Evolutionary conservation across 2,329 filamentous ascomycete genomes (phyloP), one percentile per base, ranked within the genome.

Genomic region (Coniella vitis): DNA sequence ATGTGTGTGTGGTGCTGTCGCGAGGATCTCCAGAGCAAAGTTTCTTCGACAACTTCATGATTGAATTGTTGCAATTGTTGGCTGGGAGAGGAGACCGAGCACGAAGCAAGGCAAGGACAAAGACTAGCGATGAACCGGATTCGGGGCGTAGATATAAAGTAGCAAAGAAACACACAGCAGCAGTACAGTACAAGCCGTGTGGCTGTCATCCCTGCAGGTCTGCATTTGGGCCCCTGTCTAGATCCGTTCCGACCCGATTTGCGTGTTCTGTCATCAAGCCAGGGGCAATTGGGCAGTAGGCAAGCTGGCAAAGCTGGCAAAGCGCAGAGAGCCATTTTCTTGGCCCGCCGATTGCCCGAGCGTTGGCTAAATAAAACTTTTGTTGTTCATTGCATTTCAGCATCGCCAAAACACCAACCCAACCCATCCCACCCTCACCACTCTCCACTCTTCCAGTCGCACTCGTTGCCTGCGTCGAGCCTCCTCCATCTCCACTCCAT

Each of bases 401-500:
- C 36, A 34, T 47, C 44, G 34, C 37, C 37, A 40, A 29, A n/a
- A 5, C 25, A 5, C 25, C 25, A 29, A 29, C 25, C 25, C 25
- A n/a, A 10, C 25, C 25, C 5, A 29, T 10, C 25, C 5, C 25
- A 5, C 25, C 25, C 5, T 29, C 37, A 39, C 21, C 45, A 47
- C 45, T 19, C 19, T 29, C 42, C 34, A n/a, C 19, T 29, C 22
- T n/a, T 41, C 38, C 22, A 41, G 21, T 31, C 7, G 14, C 21
- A 20, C 37, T 19, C 22, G 19, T n/a, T 16, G n/a, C 29, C n/a
- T 16, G n/a, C 38, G 22, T 17, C 38, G 22, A 41, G 22, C 29
- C 14, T 31, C n/a, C 7, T 5, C n/a, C 22, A 25, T 42, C 39
- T 47, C 51, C 51, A 57, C 61, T 59, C 60, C 58, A 58, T 58